Base-by-base conservation (phyloP, 352 stramenopile species). In the Pythium graminicola region DNA sequence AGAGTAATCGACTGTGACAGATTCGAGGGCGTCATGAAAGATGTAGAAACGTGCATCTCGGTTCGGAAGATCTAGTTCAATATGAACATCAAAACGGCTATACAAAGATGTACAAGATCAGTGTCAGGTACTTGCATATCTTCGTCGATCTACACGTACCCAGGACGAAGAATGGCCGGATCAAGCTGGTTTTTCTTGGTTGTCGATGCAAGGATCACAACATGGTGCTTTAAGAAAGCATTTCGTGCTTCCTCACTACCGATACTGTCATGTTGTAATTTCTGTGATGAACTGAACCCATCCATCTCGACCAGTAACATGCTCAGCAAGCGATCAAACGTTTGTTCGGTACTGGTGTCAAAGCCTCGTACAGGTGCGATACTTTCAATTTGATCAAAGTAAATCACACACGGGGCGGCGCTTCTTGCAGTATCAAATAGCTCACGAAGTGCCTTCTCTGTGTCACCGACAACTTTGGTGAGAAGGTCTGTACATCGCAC, bases 261-360 rank as follows among this genome's bases (percentile, higher is more conserved):
- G 29, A 74, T 28, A 33, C 66, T 81, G 4, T 53, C 40, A 33
- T 73, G 43, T 4, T 82, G 32, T 23, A 62, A 72, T 1, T 57
- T 58, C 1, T 57, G 62, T 46, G 67, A 77, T 8, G 76, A 81
- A 22, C 43, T 70, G 45, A 96, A 90, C 6, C 87, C 87, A 63
- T 97, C 88, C 85, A 97, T 95, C 44, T 97, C 88, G 8, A 95
- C 73, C 20, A 97, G 71, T 31, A 97, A 67, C 70, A 89, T 93
- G 45, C 83, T 95, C 54, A 97, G 56, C 54, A 97, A 78, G 2
- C 88, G 85, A 56, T 97, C 88, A 50, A 96, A 96, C 2, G 88
- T 97, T 63, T 97, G 87, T 60, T 97, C 88, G 0, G 85, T 94
- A 45, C 80, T 96, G 4, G 86, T 93, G 41, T 97, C 86, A 49